Evolutionary conservation across 345 rosid species (phyloP), one percentile per base, ranked within the genome.

Genomic region (Schrenkiella parvula): DNA sequence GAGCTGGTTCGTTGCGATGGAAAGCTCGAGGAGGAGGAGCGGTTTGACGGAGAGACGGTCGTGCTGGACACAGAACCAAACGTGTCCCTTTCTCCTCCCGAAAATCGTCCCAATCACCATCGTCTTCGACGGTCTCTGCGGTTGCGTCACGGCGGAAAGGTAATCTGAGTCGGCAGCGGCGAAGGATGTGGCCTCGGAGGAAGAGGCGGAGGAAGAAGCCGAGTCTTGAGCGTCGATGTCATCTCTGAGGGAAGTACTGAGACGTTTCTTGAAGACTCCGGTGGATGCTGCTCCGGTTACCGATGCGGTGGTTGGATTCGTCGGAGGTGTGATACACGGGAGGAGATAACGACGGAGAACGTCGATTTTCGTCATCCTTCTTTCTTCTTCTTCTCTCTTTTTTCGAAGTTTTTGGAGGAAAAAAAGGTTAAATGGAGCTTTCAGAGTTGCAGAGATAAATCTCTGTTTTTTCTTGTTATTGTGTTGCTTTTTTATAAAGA

Each of bases 31-130:
- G 50, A 87, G 89, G 55, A 93, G 87, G 44, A 82, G 39, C n/a
- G 93, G 93, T 63, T 79, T 87, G 0, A 80, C 55, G 28, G 93
- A 83, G 82, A 87, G 91, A 77, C 89, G 95, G 75, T 88, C 81
- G 66, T 84, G 86, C 52, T 93, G 97, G 78, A 93, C 59, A 58
- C 95, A 88, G 87, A 93, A 84, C 91, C 95, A 90, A 35, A 89
- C 96, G 78, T 87, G 96, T 61, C 97, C 93, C 17, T 88, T 86
- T 44, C 92, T 90, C 39, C 73, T 78, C 8, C 96, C 97, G 75
- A 87, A 93, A 17, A 93, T 80, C 17, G 97, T 93, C 3, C 97
- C 97, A 48, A 84, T 85, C 29, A 83, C 96, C 92, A 90, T 87
- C 15, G 97, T 82, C 82, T 82, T 89, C 26, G 96, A 90, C 4